Conservation (phyloP, 306 rosid species). For the Casuarina cunninghamiana region DNA sequence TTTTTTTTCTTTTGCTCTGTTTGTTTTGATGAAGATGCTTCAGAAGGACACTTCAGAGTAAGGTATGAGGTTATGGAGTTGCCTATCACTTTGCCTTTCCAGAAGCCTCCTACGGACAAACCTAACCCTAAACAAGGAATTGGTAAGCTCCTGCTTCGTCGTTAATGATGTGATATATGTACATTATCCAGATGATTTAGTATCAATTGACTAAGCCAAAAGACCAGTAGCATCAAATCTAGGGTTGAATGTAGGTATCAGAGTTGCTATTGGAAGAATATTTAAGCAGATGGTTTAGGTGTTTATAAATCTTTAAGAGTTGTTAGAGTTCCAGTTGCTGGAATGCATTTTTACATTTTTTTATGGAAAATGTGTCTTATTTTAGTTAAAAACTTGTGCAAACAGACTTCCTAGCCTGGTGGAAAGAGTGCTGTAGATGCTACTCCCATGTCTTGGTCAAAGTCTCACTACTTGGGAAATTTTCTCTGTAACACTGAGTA, state of each 20-base stretch:
- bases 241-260: neutral
- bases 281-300: neutral
- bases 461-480: neutral
- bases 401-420: neutral
- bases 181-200: neutral
- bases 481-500: neutral
- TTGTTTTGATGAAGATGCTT: conserved; percentile 46
- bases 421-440: neutral
- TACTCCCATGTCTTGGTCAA: neutral
- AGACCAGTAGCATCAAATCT: neutral
- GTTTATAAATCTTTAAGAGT: neutral
- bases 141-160: conserved; percentile 51
- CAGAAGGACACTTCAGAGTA: conserved; percentile 78
- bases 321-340: neutral
- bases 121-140: conserved; percentile 99
- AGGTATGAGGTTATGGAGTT: conserved; percentile 83
- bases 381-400: neutral
- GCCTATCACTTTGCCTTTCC: conserved; percentile 81
- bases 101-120: conserved; percentile 92
- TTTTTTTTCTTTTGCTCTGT: neutral
- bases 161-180: neutral
- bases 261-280: neutral
- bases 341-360: conserved; percentile 6
- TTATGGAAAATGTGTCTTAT: neutral
- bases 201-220: no score